Base-by-base conservation (phyloP, 306 rosid species). In the Notholithocarpus densiflorus region DNA sequence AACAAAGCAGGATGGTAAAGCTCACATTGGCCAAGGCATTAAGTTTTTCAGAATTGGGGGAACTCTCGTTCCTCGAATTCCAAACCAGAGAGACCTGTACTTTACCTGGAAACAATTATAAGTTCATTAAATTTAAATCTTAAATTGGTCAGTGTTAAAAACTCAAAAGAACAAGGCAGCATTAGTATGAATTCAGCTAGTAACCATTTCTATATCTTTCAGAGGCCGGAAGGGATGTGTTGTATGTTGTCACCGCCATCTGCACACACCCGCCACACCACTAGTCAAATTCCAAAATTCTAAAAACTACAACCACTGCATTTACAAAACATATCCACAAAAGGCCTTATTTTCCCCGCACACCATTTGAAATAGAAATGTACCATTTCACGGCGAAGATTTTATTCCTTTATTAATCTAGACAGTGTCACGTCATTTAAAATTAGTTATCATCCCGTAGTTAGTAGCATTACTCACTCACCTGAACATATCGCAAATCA, bases 221-320 rank as follows among this genome's bases (percentile, higher is more conserved):
- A 18, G 93, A 71, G 2, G 93, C 88, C 4, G 96, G 97, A 81
- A 89, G 92, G 19, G 98, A 87, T 1, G 98, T 92, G 83, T 88
- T 85, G 84, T 92, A 71, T 6, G 95, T 95, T 27, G 98, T 92
- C 86, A 95, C 98, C 2, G 98, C 98, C 98, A 95, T 90, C 98
- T 95, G 89, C 83, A 86, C 59, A 71, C 64, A 87, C 72, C 71
- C 77, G 32, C 37, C 60, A 21, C 14, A 43, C 48, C 65, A 26
- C 14, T 20, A 24, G 34, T 77, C 59, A 85, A 75, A 65, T 78
- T 75, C 45, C 31, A 59, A 62, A 5, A 40, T 52, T 56, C 10
- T 66, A 76, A 23, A 81, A 56, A 13, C 40, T 11, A 37, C 75
- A 69, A 83, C 45, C 66, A 66, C n/a, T 24, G 2, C 40, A 27